Percentiles rank a stretch among this genome's conserved stretches.
Conservation (phyloP, 768 basidiomycete species). For the Paxillus involutus region DNA sequence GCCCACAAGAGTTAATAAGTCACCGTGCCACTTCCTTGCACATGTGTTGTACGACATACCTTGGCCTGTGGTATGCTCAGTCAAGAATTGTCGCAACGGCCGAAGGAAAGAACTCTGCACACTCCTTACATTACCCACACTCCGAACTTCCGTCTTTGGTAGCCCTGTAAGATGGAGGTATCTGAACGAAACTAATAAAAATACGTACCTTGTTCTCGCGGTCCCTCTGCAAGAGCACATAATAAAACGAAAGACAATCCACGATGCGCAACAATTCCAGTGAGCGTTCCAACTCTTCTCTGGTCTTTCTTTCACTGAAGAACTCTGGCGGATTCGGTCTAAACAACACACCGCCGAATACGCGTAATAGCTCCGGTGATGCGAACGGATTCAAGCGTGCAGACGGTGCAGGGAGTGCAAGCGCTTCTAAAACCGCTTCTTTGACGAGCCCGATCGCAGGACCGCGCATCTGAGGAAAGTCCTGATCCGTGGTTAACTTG, state of each 20-base stretch:
- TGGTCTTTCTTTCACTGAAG: slow-evolving; percentile 36
- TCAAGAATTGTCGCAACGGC: slow-evolving; percentile 42
- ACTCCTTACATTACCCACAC: slow-evolving; percentile 40
- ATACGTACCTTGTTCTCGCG: slow-evolving; percentile 48
- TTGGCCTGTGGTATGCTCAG: slow-evolving; percentile 32
- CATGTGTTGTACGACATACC: slow-evolving; percentile 19
- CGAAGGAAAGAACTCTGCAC: slow-evolving; percentile 45
- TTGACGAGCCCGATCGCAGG: slow-evolving; percentile 70
- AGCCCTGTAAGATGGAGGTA: background rate
- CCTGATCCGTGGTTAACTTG: slow-evolving; percentile 48
- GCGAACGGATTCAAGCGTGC: slow-evolving; percentile 45
- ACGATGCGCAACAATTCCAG: slow-evolving; percentile 61
- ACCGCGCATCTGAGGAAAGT: slow-evolving; percentile 66
- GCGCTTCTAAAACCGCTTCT: slow-evolving; percentile 59
- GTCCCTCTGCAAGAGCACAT: slow-evolving; percentile 62
- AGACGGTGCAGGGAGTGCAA: slow-evolving; percentile 27
- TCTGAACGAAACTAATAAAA: background rate
- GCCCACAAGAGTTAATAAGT: background rate
- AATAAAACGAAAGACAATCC: slow-evolving; percentile 69
- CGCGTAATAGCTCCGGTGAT: slow-evolving; percentile 52
- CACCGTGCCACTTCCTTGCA: background rate
- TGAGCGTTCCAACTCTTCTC: slow-evolving; percentile 50
- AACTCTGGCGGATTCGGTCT: slow-evolving; percentile 54
- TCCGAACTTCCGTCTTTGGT: slow-evolving; percentile 52
- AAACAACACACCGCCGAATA: slow-evolving; percentile 62